Percentiles rank a stretch among this genome's conserved stretches.
Evolutionary conservation across 805 yeast species (phyloP).

Genomic region (Schwanniomyces yamadae): DNA sequence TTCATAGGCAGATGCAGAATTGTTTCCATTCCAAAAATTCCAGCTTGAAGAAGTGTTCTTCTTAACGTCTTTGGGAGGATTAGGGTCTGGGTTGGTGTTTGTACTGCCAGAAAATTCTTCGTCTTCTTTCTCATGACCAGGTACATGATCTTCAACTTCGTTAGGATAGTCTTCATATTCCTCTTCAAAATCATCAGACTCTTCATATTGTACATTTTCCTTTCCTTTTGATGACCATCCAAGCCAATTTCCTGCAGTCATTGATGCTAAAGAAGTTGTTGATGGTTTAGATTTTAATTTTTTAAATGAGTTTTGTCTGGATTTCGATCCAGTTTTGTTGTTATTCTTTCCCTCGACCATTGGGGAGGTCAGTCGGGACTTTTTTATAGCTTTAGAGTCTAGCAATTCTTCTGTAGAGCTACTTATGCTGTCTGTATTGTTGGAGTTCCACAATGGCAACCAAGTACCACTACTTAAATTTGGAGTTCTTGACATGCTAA

Average conservation of each 20-base stretch:
- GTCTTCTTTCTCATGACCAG: too few species aligned
- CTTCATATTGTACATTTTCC: constrained; percentile 6
- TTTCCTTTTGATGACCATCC: constrained; percentile 18
- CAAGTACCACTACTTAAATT: constrained; percentile 4
- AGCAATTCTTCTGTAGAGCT: not conserved
- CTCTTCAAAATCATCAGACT: constrained; percentile 8
- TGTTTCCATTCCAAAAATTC: constrained; percentile 34
- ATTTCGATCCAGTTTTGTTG: not conserved
- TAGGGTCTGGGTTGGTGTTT: too few species aligned
- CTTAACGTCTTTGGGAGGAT: constrained; percentile 20
- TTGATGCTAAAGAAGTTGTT: constrained; percentile 22
- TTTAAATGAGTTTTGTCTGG: not conserved
- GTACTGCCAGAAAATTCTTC: too few species aligned
- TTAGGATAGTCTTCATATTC: constrained; percentile 27
- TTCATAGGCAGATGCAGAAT: constrained; percentile 1
- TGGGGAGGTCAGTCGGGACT: not conserved
- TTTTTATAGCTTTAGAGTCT: not conserved
- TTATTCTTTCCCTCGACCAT: not conserved
- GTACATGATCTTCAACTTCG: constrained; percentile 32
- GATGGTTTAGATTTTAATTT: constrained; percentile 16
- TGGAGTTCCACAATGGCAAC: constrained; percentile 7
- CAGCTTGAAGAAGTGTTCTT: constrained; percentile 25
- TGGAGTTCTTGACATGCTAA: constrained; percentile 5
- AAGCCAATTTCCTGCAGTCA: constrained; percentile 28
- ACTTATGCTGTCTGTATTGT: constrained; percentile 1